Evolutionary conservation across 768 basidiomycete genomes (phyloP).

Genomic region (Lactarius deliciosus): DNA sequence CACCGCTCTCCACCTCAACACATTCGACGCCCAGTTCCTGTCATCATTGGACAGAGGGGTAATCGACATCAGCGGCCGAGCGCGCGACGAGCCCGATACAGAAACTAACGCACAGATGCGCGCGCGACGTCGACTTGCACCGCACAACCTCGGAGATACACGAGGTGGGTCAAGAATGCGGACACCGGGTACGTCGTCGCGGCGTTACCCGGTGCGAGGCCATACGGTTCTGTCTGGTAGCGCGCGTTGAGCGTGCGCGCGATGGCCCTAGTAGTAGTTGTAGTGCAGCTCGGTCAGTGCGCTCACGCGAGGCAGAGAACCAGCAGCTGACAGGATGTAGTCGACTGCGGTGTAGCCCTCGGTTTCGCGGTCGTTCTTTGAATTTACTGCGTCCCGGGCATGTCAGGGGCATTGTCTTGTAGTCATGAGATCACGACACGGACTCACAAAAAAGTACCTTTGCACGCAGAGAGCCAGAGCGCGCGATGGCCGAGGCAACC

Average conservation of each 20-base stretch:
- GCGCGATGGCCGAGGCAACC: constrained; percentile 73
- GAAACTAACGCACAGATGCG: constrained; percentile 54
- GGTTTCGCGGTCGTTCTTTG: constrained; percentile 88
- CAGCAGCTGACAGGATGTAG: constrained; percentile 65
- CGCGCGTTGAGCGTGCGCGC: constrained; percentile 63
- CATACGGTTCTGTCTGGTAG: constrained; percentile 52
- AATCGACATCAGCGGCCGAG: not conserved
- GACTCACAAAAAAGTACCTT: constrained; percentile 83
- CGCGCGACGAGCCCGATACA: not conserved
- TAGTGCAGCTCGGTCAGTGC: constrained; percentile 18
- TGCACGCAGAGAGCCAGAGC: constrained; percentile 65
- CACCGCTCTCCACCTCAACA: constrained; percentile 44
- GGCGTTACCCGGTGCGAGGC: constrained; percentile 49
- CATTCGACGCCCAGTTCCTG: constrained; percentile 63
- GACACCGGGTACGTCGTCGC: constrained; percentile 68
- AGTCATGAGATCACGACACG: not conserved
- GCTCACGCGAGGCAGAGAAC: constrained; percentile 18
- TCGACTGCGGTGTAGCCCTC: constrained; percentile 79
- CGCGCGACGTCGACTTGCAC: constrained; percentile 60
- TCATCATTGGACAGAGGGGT: not conserved
- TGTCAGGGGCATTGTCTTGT: not conserved
- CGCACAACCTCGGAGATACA: constrained; percentile 64
- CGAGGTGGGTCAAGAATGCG: constrained; percentile 82
- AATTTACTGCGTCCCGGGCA: constrained; percentile 60
- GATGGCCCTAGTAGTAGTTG: constrained; percentile 52